phyloP scores from a whole-genome alignment of 805 yeast species.

The Candida coleopterorum region DNA sequence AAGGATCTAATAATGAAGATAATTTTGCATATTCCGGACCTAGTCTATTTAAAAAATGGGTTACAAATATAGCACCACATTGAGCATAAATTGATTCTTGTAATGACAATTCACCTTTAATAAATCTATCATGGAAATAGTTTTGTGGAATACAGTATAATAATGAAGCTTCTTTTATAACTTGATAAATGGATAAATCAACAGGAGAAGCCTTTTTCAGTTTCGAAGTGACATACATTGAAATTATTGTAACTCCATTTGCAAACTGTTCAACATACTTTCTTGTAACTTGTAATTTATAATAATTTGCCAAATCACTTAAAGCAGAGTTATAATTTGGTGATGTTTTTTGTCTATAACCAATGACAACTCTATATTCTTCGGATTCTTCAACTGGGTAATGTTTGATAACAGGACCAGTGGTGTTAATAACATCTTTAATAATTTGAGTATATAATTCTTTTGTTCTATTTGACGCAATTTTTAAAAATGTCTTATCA shows the following conservation, averaged over 20 bases:
- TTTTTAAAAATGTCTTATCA: conserved; percentile 71
- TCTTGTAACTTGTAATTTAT: conserved; percentile 77
- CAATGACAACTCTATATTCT: conserved; percentile 85
- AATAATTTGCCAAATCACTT: conserved; percentile 81
- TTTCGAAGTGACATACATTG: conserved; percentile 73
- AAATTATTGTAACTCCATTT: conserved; percentile 80
- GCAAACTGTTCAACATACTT: conserved; percentile 93
- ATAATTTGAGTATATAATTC: conserved; percentile 69
- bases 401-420: conserved; percentile 92
- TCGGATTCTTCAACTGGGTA: conserved; percentile 72
- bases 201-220: conserved; percentile 46
- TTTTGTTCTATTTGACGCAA: conserved; percentile 78
- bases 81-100: conserved; percentile 96
- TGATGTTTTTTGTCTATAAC: conserved; percentile 78
- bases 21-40: conserved; percentile 84
- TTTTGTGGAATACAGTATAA: conserved; percentile 88
- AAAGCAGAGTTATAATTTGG: conserved; percentile 85
- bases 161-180: conserved; percentile 89
- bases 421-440: conserved; percentile 59
- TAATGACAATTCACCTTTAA: conserved; percentile 72
- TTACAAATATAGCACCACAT: conserved; percentile 85
- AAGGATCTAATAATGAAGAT: conserved; percentile 56
- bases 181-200: conserved; percentile 80
- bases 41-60: conserved; percentile 90
- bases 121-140: conserved; percentile 69